A percentile compares a stretch with the other conserved stretches of the same genome.
Evolutionary conservation across 176 grass and related monocot genomes (phyloP).

Genomic region (Musa itinerans): DNA sequence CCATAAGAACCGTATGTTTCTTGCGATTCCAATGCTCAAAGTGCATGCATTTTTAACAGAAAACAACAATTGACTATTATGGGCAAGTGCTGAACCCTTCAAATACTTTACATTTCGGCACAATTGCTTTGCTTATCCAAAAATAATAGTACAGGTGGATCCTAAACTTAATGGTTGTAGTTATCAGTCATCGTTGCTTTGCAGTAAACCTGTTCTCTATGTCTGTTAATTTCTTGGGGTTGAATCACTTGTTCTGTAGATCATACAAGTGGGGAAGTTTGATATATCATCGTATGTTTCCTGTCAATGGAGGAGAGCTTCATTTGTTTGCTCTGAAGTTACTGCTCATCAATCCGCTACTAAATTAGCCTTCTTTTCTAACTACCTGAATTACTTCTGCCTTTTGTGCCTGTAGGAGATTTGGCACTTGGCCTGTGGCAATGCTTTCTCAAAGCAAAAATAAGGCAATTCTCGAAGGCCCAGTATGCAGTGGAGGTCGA

Average conservation of each 20-base stretch:
- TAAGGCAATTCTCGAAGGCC: constrained; percentile 44
- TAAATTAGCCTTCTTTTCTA: background rate
- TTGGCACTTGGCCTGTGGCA: constrained; percentile 65
- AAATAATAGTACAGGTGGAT: background rate
- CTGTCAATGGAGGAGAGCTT: background rate
- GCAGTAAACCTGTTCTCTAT: background rate
- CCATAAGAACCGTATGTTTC: background rate
- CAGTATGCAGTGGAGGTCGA: constrained; percentile 34
- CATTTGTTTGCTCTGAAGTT: background rate
- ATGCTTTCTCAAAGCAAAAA: constrained; percentile 34
- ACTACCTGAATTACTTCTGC: background rate
- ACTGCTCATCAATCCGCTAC: background rate
- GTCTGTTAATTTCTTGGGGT: no score
- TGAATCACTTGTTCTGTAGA: no score
- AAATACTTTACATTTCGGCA: background rate
- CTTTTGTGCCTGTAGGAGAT: constrained; percentile 31
- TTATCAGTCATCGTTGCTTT: background rate
- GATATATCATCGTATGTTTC: no score
- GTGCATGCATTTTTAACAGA: background rate
- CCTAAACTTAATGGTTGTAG: background rate
- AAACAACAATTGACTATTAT: background rate
- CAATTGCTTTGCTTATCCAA: background rate
- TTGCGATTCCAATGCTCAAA: background rate
- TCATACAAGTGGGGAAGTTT: no score
- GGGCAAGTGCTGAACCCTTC: background rate